Percentiles rank a stretch among this genome's conserved stretches.
Conservation (phyloP, 2,329 filamentous ascomycete species). For the Aspergillus aculeatus region DNA sequence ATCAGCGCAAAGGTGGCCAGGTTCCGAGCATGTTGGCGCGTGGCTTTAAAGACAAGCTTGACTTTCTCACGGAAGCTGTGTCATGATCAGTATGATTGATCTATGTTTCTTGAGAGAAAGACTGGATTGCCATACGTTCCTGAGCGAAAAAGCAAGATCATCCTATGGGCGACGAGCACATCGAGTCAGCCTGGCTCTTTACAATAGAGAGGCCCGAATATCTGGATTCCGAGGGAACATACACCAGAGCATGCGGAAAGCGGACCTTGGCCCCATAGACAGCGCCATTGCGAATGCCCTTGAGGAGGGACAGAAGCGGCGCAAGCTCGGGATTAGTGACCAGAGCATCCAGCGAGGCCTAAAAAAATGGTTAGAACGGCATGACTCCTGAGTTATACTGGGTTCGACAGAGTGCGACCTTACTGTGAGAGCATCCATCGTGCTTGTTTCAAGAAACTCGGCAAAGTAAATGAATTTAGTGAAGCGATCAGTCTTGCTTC, state of each 20-base stretch:
- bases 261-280: slow-evolving; percentile 97
- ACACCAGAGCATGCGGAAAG: slow-evolving; percentile 94
- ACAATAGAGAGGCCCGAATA: neutral
- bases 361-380: neutral
- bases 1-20: slow-evolving; percentile 86
- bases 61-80: slow-evolving; percentile 70
- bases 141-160: slow-evolving; percentile 95
- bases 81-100: slow-evolving; percentile 5
- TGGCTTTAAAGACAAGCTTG: slow-evolving; percentile 76
- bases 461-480: slow-evolving; percentile 19
- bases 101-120: slow-evolving; percentile 2
- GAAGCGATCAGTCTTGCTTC: slow-evolving; percentile 10
- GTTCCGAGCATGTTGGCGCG: slow-evolving; percentile 85
- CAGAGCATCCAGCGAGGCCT: slow-evolving; percentile 72
- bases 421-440: slow-evolving; percentile 40
- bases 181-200: slow-evolving; percentile 19
- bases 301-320: slow-evolving; percentile 79
- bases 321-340: slow-evolving; percentile 82
- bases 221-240: slow-evolving; percentile 26
- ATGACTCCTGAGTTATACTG: neutral
- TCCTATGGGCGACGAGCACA: slow-evolving; percentile 51
- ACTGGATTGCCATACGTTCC: slow-evolving; percentile 63
- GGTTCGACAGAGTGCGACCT: slow-evolving; percentile 10
- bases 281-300: slow-evolving; percentile 92
- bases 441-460: slow-evolving; percentile 26